phyloP scores from a whole-genome alignment of 208 protist species.

The Tritrichomonas musculus region DNA sequence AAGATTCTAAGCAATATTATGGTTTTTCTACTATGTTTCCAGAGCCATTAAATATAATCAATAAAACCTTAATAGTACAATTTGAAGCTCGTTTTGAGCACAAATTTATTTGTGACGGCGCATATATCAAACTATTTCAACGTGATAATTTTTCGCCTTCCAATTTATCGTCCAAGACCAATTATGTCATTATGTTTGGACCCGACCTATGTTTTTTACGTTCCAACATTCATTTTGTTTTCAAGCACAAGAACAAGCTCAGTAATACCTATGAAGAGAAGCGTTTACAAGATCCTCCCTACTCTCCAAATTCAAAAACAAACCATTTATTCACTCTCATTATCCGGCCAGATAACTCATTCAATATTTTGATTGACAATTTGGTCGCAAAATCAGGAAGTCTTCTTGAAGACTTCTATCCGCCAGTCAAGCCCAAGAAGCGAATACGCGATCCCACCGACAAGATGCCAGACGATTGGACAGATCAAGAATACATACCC shows the following conservation, averaged over 20 bases:
- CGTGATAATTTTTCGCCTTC: background rate
- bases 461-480: slow-evolving; percentile 48
- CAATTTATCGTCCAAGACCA: slow-evolving; percentile 37
- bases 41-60: background rate
- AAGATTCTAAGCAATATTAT: background rate
- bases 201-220: slow-evolving; percentile 50
- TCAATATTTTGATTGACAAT: slow-evolving; percentile 47
- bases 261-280: slow-evolving; percentile 34
- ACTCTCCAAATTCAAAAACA: slow-evolving; percentile 18
- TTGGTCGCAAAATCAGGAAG: slow-evolving; percentile 28
- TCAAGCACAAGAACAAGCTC: background rate
- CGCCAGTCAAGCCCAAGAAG: background rate
- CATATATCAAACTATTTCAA: slow-evolving; percentile 31
- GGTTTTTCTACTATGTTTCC: slow-evolving; percentile 23
- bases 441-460: slow-evolving; percentile 44
- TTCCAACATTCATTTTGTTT: slow-evolving; percentile 51
- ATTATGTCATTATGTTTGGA: slow-evolving; percentile 56
- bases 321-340: slow-evolving; percentile 48
- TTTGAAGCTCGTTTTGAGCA: slow-evolving; percentile 46
- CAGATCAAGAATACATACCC: background rate
- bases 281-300: background rate
- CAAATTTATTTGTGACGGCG: slow-evolving; percentile 45
- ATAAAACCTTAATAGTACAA: slow-evolving; percentile 38
- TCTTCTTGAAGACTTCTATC: slow-evolving; percentile 21
- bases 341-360: slow-evolving; percentile 39